Percentiles rank a stretch among this genome's conserved stretches.
These are phyloP conservation scores for Clonostachys byssicola DNA, from an alignment of 2,329 filamentous ascomycete genomes.

Conservation along the genomic window DNA sequence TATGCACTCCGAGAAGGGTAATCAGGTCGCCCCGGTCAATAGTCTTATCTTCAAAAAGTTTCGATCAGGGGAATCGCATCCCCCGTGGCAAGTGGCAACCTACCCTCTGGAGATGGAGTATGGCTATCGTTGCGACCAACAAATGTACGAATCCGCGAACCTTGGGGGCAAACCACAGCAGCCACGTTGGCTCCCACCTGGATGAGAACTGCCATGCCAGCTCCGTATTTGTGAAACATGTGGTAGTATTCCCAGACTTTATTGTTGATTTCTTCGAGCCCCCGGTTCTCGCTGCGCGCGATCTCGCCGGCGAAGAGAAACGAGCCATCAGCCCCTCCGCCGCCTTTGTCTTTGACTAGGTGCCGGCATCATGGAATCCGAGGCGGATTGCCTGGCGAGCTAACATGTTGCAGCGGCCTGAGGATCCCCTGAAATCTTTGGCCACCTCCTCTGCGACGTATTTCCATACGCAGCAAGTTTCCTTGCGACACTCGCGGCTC, in stretches of 20 bases:
- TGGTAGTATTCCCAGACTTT: conserved; percentile 27
- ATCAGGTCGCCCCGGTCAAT: conserved; percentile 41
- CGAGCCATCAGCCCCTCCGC: conserved; percentile 39
- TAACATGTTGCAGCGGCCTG: conserved; percentile 29
- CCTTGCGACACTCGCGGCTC: conserved; percentile 17
- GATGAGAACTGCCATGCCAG: conserved; percentile 47
- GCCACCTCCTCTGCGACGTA: conserved; percentile 29
- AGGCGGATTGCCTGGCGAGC: conserved; percentile 35
- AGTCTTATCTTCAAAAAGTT: conserved; percentile 44
- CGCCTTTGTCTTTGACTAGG: conserved; percentile 29
- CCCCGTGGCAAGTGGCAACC: conserved; percentile 34
- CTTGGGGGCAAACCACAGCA: conserved; percentile 34
- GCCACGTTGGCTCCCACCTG: conserved; percentile 44
- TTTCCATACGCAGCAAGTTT: conserved; percentile 36
- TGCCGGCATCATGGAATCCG: conserved; percentile 39
- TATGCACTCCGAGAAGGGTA: conserved; percentile 49
- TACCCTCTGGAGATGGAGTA: conserved; percentile 26
- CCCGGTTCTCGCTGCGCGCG: conserved; percentile 34
- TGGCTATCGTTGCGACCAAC: conserved; percentile 42
- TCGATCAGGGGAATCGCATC: conserved; percentile 35
- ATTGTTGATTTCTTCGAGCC: conserved; percentile 33
- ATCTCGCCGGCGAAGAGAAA: conserved; percentile 31
- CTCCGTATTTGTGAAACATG: conserved; percentile 28
- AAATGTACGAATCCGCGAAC: conserved; percentile 40
- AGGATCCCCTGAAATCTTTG: conserved; percentile 20